These are phyloP conservation scores for Ziziphus jujuba DNA, from an alignment of 306 rosid genomes.

Conservation along the genomic window DNA sequence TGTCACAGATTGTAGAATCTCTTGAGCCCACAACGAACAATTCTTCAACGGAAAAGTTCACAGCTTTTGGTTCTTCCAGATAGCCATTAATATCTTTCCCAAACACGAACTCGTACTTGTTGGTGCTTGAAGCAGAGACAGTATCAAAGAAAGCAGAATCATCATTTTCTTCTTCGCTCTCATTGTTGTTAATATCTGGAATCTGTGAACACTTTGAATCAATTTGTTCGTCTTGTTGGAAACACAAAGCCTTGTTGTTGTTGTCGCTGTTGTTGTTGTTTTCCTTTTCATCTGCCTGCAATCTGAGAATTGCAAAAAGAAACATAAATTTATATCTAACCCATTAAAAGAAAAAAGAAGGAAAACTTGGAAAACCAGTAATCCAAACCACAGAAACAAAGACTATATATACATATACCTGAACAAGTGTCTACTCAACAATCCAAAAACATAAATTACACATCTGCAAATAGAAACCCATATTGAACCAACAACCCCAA, in stretches of 20 bases:
- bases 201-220: slow-evolving; percentile 1
- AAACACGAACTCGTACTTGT: slow-evolving; percentile 34
- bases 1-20: too few relatives aligned
- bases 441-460: slow-evolving; percentile 38
- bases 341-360: neutral
- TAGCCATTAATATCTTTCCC: slow-evolving; percentile 35
- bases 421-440: slow-evolving; percentile 31
- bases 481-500: slow-evolving; percentile 35
- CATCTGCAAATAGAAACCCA: slow-evolving; percentile 32
- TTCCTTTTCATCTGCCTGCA: slow-evolving; percentile 30
- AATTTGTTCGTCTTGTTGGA: neutral
- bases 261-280: too few relatives aligned
- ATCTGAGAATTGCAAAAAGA: slow-evolving; percentile 31
- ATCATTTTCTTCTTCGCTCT: slow-evolving; percentile 20
- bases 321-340: neutral
- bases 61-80: slow-evolving; percentile 51
- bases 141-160: neutral
- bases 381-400: slow-evolving; percentile 16
- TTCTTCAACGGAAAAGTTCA: slow-evolving; percentile 49
- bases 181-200: neutral
- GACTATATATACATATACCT: slow-evolving; percentile 37
- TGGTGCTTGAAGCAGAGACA: slow-evolving; percentile 28
- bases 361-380: neutral
- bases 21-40: slow-evolving; percentile 39
- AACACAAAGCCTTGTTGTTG: neutral